Base-by-base conservation (phyloP, 169 alveolate species). In the Neospora caninum region DNA sequence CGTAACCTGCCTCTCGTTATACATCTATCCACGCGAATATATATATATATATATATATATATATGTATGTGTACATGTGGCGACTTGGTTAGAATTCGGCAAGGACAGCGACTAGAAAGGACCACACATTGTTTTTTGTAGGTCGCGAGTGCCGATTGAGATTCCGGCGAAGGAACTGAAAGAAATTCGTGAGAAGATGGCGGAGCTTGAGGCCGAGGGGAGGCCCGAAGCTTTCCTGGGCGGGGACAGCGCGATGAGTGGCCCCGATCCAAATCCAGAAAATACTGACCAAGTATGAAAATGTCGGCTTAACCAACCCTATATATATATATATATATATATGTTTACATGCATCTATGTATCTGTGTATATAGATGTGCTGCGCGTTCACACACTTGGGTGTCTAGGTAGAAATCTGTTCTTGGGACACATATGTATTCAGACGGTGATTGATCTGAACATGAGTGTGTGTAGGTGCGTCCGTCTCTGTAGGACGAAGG, bases 101-200 rank as follows among this genome's bases (percentile, higher is more conserved):
- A 69, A 4, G 43, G 27, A 36, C n/a, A 36, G 39, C n/a, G 84
- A n/a, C 2, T 1, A 31, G 39, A 36, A 27, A 10, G 41, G 4
- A n/a, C n/a, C 80, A 7, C 80, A 7, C 31, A 69, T 36, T 22
- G 18, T 2, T 1, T 20, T 39, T 6, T n/a, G 39, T 67, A 92
- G 95, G 92, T 92, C 95, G 0, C 88, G 95, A 39, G 80, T 92
- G 27, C 95, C 95, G 45, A 42, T 92, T 41, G 93, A 92, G 73
- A 82, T 92, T 49, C 67, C 88, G 27, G 93, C 73, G 41, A 82
- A 83, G 16, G 95, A 92, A 42, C 20, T 92, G 95, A 80, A 41
- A 49, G 95, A 80, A 42, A 93, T 91, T 38, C 86, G 54, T 41
- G 67, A 39, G 67, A 42, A 18, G 88, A 49, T 42, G 96, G 88